Percentiles rank a stretch among this genome's conserved stretches.
These are phyloP conservation scores for Russula compacta DNA, from an alignment of 768 basidiomycete species.

Conservation along the genomic window DNA sequence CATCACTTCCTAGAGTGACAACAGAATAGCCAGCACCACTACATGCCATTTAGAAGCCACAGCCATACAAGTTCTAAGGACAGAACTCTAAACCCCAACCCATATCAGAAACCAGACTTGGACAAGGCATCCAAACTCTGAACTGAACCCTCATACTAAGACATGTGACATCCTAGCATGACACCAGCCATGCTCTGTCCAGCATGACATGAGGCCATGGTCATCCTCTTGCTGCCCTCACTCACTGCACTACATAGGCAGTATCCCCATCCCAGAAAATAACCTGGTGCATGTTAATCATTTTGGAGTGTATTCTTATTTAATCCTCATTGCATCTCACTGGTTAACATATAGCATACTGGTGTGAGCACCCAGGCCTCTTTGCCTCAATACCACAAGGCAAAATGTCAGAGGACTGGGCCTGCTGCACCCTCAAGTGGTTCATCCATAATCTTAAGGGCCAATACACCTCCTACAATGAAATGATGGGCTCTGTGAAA, in stretches of 20 bases:
- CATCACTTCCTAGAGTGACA: no score
- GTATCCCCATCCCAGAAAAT: conserved; percentile 80
- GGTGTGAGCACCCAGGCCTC: conserved; percentile 89
- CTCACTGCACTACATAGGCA: conserved; percentile 32
- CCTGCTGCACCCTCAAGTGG: conserved; percentile 83
- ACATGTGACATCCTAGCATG: no score
- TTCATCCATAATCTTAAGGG: conserved; percentile 95
- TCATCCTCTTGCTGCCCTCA: not conserved
- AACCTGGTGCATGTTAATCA: conserved; percentile 87
- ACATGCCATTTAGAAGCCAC: no score
- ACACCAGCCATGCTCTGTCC: no score
- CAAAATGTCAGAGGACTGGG: conserved; percentile 60
- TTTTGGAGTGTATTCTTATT: not conserved
- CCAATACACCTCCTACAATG: conserved; percentile 90
- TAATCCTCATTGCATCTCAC: not conserved
- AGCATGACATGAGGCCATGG: conserved; percentile 1
- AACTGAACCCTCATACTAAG: no score
- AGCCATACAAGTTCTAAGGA: no score
- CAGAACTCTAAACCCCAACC: no score
- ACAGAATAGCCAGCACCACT: no score
- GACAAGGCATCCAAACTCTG: no score
- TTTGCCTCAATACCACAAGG: conserved; percentile 84
- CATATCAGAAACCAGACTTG: no score
- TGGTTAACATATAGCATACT: conserved; percentile 56
- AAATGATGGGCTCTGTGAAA: conserved; percentile 95